Base-by-base conservation (phyloP, 1,284 basidiomycete species). In the Leccinum solheimii region DNA sequence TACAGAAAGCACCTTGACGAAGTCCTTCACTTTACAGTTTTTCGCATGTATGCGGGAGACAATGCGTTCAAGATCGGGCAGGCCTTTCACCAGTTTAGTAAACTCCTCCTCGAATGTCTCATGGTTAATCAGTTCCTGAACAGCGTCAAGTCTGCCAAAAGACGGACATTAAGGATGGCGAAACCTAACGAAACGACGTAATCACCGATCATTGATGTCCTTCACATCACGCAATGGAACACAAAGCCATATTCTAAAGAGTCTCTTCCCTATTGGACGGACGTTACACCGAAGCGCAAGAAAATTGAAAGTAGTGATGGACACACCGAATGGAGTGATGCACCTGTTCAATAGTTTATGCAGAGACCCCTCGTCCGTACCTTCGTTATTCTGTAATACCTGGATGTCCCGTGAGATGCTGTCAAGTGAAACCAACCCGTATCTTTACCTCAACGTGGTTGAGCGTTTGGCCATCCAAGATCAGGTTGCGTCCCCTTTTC, bases 161-260 rank as follows among this genome's bases (percentile, higher is more conserved):
- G 57, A 58, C 62, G 69, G 71, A 62, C 64, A 57, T 61, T 55
- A 56, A 64, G 27, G 27, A 50, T 19, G 23, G 57, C 58, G 50
- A 55, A 66, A 58, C 52, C 55, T 55, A 60, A 60, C 40, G 51
- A 58, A 60, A 55, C 19, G 49, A 58, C 26, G 32, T 58, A 55
- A 68, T 76, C 69, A 92, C 92, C 94, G 83, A 56, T 91, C 88
- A 70, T 95, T 95, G 76, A 98, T 98, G 45, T 92, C 91, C 14
- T 82, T 74, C 27, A 87, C 86, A 50, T 92, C 86, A 48, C 88
- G 85, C 62, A 98, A 78, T 13, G 96, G 96, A 80, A 91, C 89
- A 64, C 93, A 96, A 8, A 98, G 80, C 96, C 95, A 98, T 64
- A 96, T 90, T 53, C 94, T 86, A 82, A 98, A 97, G 32, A 98